These are phyloP conservation scores for Verticillium nubilum DNA, from an alignment of 2,329 filamentous ascomycete genomes.

Conservation along the genomic window DNA sequence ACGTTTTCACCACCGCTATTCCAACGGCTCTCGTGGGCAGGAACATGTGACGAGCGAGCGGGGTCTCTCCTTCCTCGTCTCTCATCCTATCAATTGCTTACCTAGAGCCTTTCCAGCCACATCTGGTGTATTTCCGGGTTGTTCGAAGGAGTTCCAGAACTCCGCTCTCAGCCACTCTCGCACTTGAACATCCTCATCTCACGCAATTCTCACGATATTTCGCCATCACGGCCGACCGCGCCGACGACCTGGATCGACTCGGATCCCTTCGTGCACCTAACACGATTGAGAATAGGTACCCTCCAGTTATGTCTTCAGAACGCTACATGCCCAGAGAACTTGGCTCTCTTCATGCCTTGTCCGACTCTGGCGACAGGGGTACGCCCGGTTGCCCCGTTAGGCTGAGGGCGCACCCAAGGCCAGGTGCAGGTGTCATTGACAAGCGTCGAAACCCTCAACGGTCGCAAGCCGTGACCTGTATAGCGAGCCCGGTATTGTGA, in stretches of 20 bases:
- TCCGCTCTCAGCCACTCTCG: neutral
- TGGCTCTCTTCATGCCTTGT: neutral
- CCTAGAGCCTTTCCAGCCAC: neutral
- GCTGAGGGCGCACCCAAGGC: neutral
- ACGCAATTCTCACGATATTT: neutral
- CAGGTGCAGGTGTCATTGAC: neutral
- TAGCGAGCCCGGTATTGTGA: neutral
- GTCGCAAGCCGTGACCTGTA: neutral
- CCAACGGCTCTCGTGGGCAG: neutral
- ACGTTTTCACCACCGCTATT: neutral
- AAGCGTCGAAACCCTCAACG: neutral
- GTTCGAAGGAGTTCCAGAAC: neutral
- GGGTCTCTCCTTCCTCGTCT: neutral
- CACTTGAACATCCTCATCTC: neutral
- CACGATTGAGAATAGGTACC: neutral
- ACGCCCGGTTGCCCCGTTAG: neutral
- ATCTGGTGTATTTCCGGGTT: neutral
- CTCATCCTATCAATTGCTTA: neutral
- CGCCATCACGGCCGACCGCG: neutral
- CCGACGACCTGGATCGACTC: neutral
- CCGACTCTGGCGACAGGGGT: neutral
- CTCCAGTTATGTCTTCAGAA: neutral
- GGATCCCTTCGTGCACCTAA: neutral
- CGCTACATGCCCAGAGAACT: neutral
- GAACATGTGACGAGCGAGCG: neutral